Evolutionary conservation across 169 alveolate species (phyloP).

Genomic region (Cryptosporidium tyzzeri): DNA sequence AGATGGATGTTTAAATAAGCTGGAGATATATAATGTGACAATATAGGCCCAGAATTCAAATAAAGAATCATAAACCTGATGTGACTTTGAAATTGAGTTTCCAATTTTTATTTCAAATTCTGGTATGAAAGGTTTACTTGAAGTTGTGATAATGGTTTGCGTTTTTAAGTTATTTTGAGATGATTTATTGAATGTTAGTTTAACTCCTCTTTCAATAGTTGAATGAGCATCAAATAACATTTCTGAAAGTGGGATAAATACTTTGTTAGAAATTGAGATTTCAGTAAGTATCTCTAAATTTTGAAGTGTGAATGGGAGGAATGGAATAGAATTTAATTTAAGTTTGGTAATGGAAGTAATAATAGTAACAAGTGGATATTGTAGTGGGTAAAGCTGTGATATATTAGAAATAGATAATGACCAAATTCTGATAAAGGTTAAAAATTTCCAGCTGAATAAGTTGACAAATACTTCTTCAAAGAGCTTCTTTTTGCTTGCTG

Average conservation of each 20-base stretch:
- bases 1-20: constrained; percentile 6
- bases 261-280: constrained; percentile 5
- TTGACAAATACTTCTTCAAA: constrained; percentile 38
- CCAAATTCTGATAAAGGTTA: constrained; percentile 40
- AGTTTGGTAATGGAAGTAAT: constrained; percentile 16
- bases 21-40: constrained; percentile 8
- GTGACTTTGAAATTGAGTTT: constrained; percentile 4
- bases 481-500: constrained; percentile 10
- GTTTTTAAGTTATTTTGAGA: constrained; percentile 9
- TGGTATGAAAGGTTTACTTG: constrained; percentile 33
- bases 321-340: constrained; percentile 25
- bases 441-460: constrained; percentile 61
- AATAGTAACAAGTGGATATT: constrained; percentile 52
- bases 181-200: not conserved
- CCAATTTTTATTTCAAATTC: constrained; percentile 59
- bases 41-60: constrained; percentile 49
- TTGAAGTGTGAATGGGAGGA: constrained; percentile 58
- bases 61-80: constrained; percentile 54
- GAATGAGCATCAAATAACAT: constrained; percentile 40
- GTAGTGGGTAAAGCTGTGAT: constrained; percentile 41
- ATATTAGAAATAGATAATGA: constrained; percentile 17
- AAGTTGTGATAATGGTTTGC: constrained; percentile 1
- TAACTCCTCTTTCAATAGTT: constrained; percentile 35
- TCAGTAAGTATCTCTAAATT: constrained; percentile 24
- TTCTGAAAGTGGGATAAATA: constrained; percentile 31